phyloP scores from a whole-genome alignment of 1,284 basidiomycete genomes.

The Xerocomus cyaneibrunnescens region DNA sequence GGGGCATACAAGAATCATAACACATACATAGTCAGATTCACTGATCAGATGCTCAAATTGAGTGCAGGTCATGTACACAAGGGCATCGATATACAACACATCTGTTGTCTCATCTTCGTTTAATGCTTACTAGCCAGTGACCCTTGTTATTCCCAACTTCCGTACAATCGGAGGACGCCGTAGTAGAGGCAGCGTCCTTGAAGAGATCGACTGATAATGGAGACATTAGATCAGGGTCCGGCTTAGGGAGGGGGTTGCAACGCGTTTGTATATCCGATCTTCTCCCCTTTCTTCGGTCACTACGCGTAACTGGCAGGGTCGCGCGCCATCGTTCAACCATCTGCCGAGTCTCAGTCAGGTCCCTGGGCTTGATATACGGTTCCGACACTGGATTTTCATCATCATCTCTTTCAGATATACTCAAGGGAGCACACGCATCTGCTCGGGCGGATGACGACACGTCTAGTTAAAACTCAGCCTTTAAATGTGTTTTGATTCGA shows the following conservation, averaged over 20 bases:
- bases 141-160: conserved; percentile 34
- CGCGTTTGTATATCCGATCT: conserved; percentile 5
- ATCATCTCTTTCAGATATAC: conserved; percentile 25
- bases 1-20: conserved; percentile 21
- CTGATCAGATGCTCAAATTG: too few species aligned
- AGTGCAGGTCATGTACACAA: not conserved
- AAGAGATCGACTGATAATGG: conserved; percentile 29
- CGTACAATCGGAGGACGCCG: conserved; percentile 35
- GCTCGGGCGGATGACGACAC: conserved; percentile 24
- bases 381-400: conserved; percentile 8
- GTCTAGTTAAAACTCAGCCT: conserved; percentile 16
- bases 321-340: conserved; percentile 37
- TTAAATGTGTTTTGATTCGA: not conserved
- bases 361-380: conserved; percentile 24
- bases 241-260: conserved; percentile 1
- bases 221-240: conserved; percentile 18
- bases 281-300: conserved; percentile 18
- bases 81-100: not conserved
- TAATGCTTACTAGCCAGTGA: conserved; percentile 35
- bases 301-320: conserved; percentile 18
- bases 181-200: conserved; percentile 27
- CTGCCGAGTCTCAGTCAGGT: conserved; percentile 25
- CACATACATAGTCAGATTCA: not conserved
- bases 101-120: conserved; percentile 16
- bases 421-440: conserved; percentile 10